Conservation (phyloP, 768 basidiomycete species). For the Porpolomopsis calyptriformis region DNA sequence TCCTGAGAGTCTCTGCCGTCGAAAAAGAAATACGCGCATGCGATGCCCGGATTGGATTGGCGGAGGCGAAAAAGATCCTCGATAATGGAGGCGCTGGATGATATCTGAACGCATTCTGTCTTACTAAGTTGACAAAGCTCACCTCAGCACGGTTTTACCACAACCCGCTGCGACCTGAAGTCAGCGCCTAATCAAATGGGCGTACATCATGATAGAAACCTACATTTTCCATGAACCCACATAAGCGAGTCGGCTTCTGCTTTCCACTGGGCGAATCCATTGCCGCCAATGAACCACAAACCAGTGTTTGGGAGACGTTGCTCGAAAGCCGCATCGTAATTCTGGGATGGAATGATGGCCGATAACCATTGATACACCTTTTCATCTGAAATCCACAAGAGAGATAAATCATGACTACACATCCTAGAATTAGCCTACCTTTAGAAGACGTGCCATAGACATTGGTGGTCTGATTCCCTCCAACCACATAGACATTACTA, state of each 20-base stretch:
- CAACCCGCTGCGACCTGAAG: constrained; percentile 4
- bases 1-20: constrained; percentile 11
- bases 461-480: too few relatives aligned
- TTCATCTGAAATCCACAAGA: too few relatives aligned
- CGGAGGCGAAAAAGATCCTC: not conserved
- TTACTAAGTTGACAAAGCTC: not conserved
- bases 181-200: not conserved
- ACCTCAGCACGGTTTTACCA: constrained; percentile 9
- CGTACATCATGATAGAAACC: not conserved
- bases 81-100: not conserved
- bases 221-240: constrained; percentile 2
- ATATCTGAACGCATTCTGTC: not conserved
- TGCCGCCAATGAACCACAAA: not conserved
- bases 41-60: not conserved
- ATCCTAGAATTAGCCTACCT: too few relatives aligned
- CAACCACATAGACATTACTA: too few relatives aligned
- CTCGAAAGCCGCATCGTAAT: not conserved
- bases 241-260: not conserved
- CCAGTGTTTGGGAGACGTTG: not conserved
- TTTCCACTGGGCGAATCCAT: not conserved
- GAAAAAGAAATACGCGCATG: constrained; percentile 17
- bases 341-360: not conserved
- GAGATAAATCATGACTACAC: too few relatives aligned
- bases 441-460: too few relatives aligned
- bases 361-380: not conserved